Base-by-base conservation (phyloP, 2,329 filamentous ascomycete species). In the Xylaria sp. region DNA sequence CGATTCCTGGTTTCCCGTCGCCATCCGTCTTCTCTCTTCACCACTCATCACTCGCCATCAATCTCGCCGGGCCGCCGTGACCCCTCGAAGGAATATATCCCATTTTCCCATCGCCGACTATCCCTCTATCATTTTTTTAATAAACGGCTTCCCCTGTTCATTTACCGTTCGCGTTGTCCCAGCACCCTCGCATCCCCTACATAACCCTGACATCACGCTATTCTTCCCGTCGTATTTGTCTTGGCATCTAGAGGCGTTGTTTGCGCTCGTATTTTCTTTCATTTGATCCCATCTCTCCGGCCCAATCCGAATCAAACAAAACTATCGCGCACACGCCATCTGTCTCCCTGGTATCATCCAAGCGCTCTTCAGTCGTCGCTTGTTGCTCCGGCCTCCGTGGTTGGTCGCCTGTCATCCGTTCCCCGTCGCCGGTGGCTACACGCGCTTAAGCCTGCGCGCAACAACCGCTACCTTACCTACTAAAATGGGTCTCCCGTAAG, bases 401-500 rank as follows among this genome's bases (percentile, higher is more conserved):
- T 35, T 40, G 21, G 54, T 28, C 9, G 4, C 23, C 25, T 28
- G 42, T 38, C 37, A 12, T 46, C 46, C 38, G 59, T 33, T 21
- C 4, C 17, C 43, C 15, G 43, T 45, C 51, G 7, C 19, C 60
- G 23, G 25, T 50, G 17, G 28, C 5, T 28, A 31, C n/a, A 31
- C 28, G 28, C 28, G 28, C 28, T 9, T 31, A 9, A 4, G 28
- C 28, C 9, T 31, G 28, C 28, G 28, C 28, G 28, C 4, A 31
- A 31, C 28, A 31, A 4, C 28, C 28, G 28, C 28, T 31, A 31
- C 50, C 51, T 33, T 33, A 55, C 60, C 57, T 47, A 28, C 55
- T 61, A 71, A 70, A 65, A 82, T 82, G 80, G 80, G 80, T 71
- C 80, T 82, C 53, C 80, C 80, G 80, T 82, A 78, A 80, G 80